These are phyloP conservation scores for Apiotrichum montevideense DNA, from an alignment of 1,284 basidiomycete genomes.

Conservation along the genomic window DNA sequence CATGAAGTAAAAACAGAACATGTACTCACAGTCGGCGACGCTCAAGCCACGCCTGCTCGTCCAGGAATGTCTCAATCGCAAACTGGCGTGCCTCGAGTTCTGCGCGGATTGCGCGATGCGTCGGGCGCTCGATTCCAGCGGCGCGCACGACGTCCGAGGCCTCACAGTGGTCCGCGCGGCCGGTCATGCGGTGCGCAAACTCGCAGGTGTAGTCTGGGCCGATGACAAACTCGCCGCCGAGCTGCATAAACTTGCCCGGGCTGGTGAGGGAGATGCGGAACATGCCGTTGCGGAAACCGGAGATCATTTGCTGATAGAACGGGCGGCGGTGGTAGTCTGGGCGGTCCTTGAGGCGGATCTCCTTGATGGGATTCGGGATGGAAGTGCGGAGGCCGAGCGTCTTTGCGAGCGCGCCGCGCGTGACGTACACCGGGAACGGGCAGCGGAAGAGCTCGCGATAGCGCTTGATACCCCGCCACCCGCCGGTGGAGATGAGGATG, in stretches of 20 bases:
- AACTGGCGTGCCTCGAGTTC: neutral
- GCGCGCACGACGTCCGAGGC: constrained; percentile 9
- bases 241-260: constrained; percentile 42
- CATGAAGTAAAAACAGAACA: too few species aligned
- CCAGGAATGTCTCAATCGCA: neutral
- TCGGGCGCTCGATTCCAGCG: constrained; percentile 3
- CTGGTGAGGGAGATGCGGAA: constrained; percentile 18
- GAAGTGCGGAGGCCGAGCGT: constrained; percentile 35
- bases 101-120: neutral
- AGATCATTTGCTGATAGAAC: constrained; percentile 5
- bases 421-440: constrained; percentile 45
- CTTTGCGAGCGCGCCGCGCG: constrained; percentile 36
- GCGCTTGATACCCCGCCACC: constrained; percentile 44
- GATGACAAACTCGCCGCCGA: constrained; percentile 46
- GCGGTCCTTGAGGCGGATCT: constrained; percentile 4
- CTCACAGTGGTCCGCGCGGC: constrained; percentile 24
- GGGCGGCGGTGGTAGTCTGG: constrained; percentile 7
- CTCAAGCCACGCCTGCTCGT: neutral
- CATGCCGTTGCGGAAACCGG: constrained; percentile 5
- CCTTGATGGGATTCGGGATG: constrained; percentile 5
- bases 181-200: constrained; percentile 47
- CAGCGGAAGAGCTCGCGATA: constrained; percentile 42
- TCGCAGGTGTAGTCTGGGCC: constrained; percentile 28
- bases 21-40: neutral
- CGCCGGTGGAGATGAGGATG: constrained; percentile 39